These are phyloP conservation scores for Neophaeococcomyces aloes DNA, from an alignment of 2,329 filamentous ascomycete species.

Conservation along the genomic window DNA sequence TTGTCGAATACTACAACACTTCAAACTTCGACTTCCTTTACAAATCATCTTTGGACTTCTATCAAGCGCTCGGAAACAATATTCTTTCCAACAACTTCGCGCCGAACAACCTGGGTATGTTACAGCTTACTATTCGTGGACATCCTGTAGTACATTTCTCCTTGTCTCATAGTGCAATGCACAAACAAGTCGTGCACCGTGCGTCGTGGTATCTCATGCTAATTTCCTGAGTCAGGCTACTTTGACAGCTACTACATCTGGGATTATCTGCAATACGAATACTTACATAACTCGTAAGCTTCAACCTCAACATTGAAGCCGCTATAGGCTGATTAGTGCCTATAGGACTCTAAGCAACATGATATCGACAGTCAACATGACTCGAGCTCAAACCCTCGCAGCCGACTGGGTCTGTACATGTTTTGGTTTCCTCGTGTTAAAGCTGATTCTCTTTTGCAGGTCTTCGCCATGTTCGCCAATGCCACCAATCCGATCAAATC, in stretches of 20 bases:
- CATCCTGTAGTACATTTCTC: too few species aligned
- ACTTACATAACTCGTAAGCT: constrained; percentile 36
- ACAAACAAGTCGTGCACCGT: too few species aligned
- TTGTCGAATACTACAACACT: constrained; percentile 33
- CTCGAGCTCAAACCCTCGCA: constrained; percentile 30
- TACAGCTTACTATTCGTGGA: too few species aligned
- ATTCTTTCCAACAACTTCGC: constrained; percentile 35
- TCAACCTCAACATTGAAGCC: constrained; percentile 31
- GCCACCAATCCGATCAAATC: constrained; percentile 25
- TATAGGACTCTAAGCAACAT: constrained; percentile 18
- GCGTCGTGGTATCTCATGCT: constrained; percentile 22
- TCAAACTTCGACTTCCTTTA: constrained; percentile 32
- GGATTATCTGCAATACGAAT: constrained; percentile 47
- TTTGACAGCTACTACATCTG: constrained; percentile 44
- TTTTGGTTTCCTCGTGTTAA: neutral
- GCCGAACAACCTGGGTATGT: constrained; percentile 1
- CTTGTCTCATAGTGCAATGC: too few species aligned
- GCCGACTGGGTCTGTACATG: constrained; percentile 37
- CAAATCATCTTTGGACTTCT: constrained; percentile 33
- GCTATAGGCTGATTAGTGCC: too few species aligned
- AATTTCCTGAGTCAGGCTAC: constrained; percentile 28
- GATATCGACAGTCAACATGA: constrained; percentile 11
- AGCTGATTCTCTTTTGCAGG: neutral
- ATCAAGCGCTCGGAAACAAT: constrained; percentile 34
- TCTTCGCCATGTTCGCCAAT: constrained; percentile 7